A percentile compares a stretch with the other conserved stretches of the same genome.
These are phyloP conservation scores for Wickerhamiella siamensis DNA, from an alignment of 805 yeast genomes.

Conservation along the genomic window DNA sequence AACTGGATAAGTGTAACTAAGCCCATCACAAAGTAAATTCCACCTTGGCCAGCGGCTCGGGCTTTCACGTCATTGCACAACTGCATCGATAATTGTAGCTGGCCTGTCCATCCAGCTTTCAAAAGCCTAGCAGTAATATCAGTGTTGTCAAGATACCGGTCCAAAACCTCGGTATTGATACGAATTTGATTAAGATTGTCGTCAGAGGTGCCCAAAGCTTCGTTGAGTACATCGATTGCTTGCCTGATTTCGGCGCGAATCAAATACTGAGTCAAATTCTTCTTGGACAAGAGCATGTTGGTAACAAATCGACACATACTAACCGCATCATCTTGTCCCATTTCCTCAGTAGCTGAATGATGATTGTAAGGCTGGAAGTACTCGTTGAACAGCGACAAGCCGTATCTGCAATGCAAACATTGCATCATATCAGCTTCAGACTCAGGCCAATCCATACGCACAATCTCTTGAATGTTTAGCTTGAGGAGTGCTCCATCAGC, in stretches of 20 bases:
- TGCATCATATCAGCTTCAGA: slow-evolving; percentile 64
- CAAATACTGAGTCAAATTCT: slow-evolving; percentile 43
- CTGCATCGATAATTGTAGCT: slow-evolving; percentile 11
- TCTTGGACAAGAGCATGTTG: slow-evolving; percentile 38
- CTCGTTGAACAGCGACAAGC: slow-evolving; percentile 45
- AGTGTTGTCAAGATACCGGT: slow-evolving; percentile 30
- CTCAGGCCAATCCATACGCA: slow-evolving; percentile 29
- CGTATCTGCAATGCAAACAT: slow-evolving; percentile 64
- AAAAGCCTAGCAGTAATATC: background rate
- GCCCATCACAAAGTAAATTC: slow-evolving; percentile 59
- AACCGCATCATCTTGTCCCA: slow-evolving; percentile 31
- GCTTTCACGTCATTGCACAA: slow-evolving; percentile 20
- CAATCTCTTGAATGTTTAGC: slow-evolving; percentile 41
- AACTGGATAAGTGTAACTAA: slow-evolving; percentile 53
- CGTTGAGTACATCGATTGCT: slow-evolving; percentile 5
- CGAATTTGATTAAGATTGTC: background rate
- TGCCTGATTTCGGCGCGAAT: slow-evolving; percentile 47
- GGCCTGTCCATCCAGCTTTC: slow-evolving; percentile 9
- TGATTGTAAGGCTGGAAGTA: slow-evolving; percentile 57
- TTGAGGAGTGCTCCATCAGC: slow-evolving; percentile 48
- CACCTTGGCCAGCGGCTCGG: slow-evolving; percentile 32
- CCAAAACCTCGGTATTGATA: slow-evolving; percentile 28
- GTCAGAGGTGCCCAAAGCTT: slow-evolving; percentile 7
- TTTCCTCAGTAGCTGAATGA: slow-evolving; percentile 29
- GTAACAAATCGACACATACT: slow-evolving; percentile 35